phyloP scores from a whole-genome alignment of 768 basidiomycete species.

The Scleroderma citrinum region DNA sequence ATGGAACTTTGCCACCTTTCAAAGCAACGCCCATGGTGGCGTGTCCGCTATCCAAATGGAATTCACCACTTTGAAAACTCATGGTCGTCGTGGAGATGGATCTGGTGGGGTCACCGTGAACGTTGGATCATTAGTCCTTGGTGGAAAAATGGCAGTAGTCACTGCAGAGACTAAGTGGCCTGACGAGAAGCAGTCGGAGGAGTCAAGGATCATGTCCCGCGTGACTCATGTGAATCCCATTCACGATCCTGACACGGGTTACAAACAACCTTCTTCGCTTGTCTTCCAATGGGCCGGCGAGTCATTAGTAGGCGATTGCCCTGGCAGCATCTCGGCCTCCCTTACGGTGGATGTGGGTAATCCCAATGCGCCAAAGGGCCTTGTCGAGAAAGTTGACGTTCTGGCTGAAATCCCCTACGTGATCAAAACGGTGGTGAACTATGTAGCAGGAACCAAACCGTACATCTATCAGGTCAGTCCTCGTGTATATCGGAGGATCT shows the following conservation, averaged over 20 bases:
- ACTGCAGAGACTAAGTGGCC: slow-evolving; percentile 80
- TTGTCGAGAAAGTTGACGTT: slow-evolving; percentile 92
- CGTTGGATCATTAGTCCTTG: slow-evolving; percentile 79
- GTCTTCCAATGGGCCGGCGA: slow-evolving; percentile 75
- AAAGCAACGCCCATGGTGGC: slow-evolving; percentile 63
- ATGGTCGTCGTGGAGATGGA: slow-evolving; percentile 75
- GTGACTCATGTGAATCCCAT: slow-evolving; percentile 56
- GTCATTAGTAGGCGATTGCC: slow-evolving; percentile 46
- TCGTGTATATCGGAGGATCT: neutral
- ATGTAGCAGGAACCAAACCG: slow-evolving; percentile 89
- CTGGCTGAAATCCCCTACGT: slow-evolving; percentile 92
- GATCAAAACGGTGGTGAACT: slow-evolving; percentile 87
- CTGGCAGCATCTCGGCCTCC: slow-evolving; percentile 52
- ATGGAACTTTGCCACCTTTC: slow-evolving; percentile 97
- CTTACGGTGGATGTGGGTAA: slow-evolving; percentile 54
- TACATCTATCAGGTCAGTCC: slow-evolving; percentile 84
- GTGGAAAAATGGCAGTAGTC: slow-evolving; percentile 66
- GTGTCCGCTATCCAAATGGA: slow-evolving; percentile 94
- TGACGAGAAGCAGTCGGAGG: slow-evolving; percentile 44
- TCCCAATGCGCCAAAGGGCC: slow-evolving; percentile 54
- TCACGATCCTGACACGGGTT: slow-evolving; percentile 76
- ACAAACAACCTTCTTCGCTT: slow-evolving; percentile 64
- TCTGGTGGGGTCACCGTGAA: slow-evolving; percentile 83
- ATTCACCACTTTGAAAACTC: slow-evolving; percentile 74
- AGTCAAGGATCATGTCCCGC: slow-evolving; percentile 53